Percentiles rank a stretch among this genome's conserved stretches.
These are phyloP conservation scores for Oryza coarctata DNA, from an alignment of 176 grass and related monocot species.

Conservation along the genomic window DNA sequence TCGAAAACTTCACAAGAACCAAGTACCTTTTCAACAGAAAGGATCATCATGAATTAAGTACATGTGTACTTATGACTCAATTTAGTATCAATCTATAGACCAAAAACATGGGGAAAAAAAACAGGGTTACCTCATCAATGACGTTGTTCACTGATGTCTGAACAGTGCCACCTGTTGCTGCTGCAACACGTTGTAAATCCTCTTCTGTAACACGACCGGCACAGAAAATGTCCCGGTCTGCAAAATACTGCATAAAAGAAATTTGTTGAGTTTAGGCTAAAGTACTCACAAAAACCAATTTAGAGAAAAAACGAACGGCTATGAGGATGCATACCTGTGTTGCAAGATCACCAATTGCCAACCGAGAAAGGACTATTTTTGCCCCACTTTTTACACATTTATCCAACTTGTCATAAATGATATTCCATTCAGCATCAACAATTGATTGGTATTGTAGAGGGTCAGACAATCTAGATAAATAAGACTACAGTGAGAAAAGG, in stretches of 20 bases:
- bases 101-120: background rate
- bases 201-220: constrained; percentile 69
- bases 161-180: constrained; percentile 69
- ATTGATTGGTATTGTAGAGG: constrained; percentile 96
- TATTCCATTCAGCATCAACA: constrained; percentile 99
- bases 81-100: background rate
- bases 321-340: constrained; percentile 48
- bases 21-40: constrained; percentile 56
- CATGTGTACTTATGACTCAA: background rate
- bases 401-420: constrained; percentile 98
- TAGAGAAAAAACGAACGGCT: background rate
- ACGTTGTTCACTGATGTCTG: constrained; percentile 78
- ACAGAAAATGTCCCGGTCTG: constrained; percentile 81
- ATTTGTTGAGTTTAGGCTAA: background rate
- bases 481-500: background rate
- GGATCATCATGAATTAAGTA: background rate
- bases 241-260: constrained; percentile 61
- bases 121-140: constrained; percentile 51
- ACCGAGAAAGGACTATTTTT: constrained; percentile 67
- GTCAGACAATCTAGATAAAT: constrained; percentile 47
- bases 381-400: constrained; percentile 94
- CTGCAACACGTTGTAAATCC: constrained; percentile 71
- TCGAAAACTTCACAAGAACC: constrained; percentile 69
- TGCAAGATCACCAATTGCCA: constrained; percentile 81
- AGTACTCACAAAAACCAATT: background rate